These are phyloP conservation scores for Forsythia suspensa DNA, from an alignment of 257 asterid genomes.

Conservation along the genomic window DNA sequence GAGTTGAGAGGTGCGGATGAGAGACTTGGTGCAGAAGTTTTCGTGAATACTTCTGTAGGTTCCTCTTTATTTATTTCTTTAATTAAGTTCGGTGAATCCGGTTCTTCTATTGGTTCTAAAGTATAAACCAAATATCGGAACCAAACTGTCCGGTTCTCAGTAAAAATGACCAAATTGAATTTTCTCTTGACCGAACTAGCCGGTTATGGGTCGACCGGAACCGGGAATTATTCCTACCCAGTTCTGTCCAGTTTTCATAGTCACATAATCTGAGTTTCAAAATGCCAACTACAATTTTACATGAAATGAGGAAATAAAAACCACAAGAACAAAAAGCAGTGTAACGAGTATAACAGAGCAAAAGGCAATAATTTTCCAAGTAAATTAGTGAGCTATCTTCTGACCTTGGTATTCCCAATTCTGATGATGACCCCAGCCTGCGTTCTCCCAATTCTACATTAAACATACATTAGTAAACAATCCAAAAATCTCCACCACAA, in stretches of 20 bases:
- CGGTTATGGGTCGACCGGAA: not conserved
- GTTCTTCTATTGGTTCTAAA: not conserved
- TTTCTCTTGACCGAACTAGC: not conserved
- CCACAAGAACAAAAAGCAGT: conserved; percentile 1
- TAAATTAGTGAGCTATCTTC: conserved; percentile 28
- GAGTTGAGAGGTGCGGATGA: not conserved
- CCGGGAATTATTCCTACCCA: not conserved
- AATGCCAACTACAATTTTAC: conserved; percentile 5
- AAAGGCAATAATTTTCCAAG: conserved; percentile 12
- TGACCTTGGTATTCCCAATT: conserved; percentile 77
- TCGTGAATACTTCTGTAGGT: not conserved
- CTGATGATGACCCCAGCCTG: conserved; percentile 81
- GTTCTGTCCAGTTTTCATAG: not conserved
- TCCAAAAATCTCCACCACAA: not conserved
- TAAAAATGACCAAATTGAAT: not conserved
- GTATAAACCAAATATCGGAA: not conserved
- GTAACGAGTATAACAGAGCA: conserved; percentile 8
- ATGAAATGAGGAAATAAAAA: conserved; percentile 11
- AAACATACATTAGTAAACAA: conserved; percentile 17
- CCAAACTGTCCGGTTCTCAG: not conserved
- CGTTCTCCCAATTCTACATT: conserved; percentile 72
- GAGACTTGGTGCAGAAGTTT: not conserved
- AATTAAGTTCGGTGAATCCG: not conserved
- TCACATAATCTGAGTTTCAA: not conserved
- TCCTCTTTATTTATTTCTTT: not conserved